Percentiles rank a stretch among this genome's conserved stretches.
Conservation (phyloP, 148 eudicot genomes). For the Arbutus unedo region DNA sequence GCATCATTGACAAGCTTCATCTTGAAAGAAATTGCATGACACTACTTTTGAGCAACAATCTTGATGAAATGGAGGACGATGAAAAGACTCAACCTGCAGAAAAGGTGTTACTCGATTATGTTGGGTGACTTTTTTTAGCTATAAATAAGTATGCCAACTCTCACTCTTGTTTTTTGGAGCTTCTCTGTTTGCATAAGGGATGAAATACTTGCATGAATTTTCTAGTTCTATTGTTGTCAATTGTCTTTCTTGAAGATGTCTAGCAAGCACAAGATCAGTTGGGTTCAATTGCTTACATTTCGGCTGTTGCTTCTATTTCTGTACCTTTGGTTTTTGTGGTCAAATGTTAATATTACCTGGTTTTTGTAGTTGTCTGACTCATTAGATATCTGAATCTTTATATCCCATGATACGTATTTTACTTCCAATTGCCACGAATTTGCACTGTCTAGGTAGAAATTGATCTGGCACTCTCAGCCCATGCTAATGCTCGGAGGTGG, state of each 20-base stretch:
- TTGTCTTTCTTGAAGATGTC: neutral
- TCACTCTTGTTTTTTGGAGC: neutral
- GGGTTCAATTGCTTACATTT: neutral
- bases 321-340: neutral
- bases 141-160: neutral
- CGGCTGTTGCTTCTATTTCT: slow-evolving; percentile 1
- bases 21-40: slow-evolving; percentile 85
- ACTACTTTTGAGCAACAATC: slow-evolving; percentile 87
- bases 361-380: neutral
- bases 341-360: too few relatives aligned
- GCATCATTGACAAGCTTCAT: slow-evolving; percentile 87
- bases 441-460: slow-evolving; percentile 70
- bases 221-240: neutral
- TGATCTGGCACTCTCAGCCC: slow-evolving; percentile 90
- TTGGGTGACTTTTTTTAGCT: neutral
- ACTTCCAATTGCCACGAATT: neutral
- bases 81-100: slow-evolving; percentile 93
- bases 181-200: neutral
- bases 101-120: slow-evolving; percentile 50
- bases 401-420: neutral
- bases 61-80: slow-evolving; percentile 99
- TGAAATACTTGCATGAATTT: neutral
- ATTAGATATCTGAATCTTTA: neutral
- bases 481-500: slow-evolving; percentile 96
- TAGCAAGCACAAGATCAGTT: neutral